phyloP scores from a whole-genome alignment of 371 early-diverging fungal genomes.

The Mortierella sp. region DNA sequence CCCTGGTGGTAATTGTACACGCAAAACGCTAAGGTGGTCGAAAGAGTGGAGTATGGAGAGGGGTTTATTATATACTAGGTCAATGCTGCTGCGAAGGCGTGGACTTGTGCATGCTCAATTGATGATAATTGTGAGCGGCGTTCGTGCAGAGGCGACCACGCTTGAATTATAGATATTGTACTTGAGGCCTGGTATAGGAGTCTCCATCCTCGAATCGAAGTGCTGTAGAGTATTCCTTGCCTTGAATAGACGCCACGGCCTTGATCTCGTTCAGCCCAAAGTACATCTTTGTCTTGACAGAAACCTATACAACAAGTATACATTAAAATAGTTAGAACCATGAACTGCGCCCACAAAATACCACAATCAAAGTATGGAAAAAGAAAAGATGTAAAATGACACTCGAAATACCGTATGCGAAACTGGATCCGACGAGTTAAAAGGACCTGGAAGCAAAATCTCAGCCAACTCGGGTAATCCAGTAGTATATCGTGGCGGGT shows the following conservation, averaged over 20 bases:
- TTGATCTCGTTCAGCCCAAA: conserved; percentile 32
- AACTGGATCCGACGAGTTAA: conserved; percentile 8
- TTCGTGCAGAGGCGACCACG: background rate
- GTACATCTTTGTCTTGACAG: conserved; percentile 17
- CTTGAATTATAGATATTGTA: conserved; percentile 12
- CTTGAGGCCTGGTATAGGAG: conserved; percentile 5
- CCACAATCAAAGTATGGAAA: too few relatives aligned
- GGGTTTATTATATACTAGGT: too few relatives aligned
- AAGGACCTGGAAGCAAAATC: conserved; percentile 21
- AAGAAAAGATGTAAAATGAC: too few relatives aligned
- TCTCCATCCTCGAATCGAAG: conserved; percentile 31
- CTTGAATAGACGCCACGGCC: conserved; percentile 20
- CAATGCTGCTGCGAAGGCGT: background rate
- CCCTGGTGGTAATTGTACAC: too few relatives aligned
- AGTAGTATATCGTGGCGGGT: conserved; percentile 26
- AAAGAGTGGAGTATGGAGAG: too few relatives aligned
- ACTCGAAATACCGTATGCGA: conserved; percentile 22
- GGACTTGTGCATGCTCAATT: background rate
- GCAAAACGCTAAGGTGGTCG: too few relatives aligned
- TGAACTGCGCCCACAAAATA: too few relatives aligned
- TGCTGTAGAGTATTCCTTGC: conserved; percentile 17
- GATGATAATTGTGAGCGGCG: background rate
- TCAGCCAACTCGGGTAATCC: conserved; percentile 9
- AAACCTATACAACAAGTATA: conserved; percentile 6
- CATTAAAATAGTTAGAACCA: conserved; percentile 9